Base-by-base conservation (phyloP, 345 rosid species). In the Lepidium africanum region DNA sequence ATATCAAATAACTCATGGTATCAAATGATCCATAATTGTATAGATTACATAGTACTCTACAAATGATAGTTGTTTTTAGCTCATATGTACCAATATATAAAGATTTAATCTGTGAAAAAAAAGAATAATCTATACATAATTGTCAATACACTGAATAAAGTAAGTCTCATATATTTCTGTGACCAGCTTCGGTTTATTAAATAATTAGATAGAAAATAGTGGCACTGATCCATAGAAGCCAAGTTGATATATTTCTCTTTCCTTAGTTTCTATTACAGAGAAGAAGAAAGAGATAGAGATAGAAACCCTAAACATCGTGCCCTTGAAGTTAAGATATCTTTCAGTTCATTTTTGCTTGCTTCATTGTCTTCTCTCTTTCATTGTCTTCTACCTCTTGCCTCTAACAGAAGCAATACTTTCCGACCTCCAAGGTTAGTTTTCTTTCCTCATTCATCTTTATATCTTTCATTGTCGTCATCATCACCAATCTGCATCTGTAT, bases 291-390 rank as follows among this genome's bases (percentile, higher is more conserved):
- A 65, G 73, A 67, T 53, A 69, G 41, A 75, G 49, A 76, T n/a
- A 67, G 73, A 76, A 75, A 57, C 60, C 77, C 67, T 58, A 66
- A 72, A 74, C 83, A 76, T 69, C 90, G 83, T 85, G 88, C 85
- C 85, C 85, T 81, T 75, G 62, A 85, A 87, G 88, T 59, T 70
- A 77, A 87, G 85, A 71, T 77, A 75, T 83, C 77, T 68, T 21
- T 47, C 59, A 65, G 62, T 53, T 66, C 75, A 70, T 67, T 75
- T 54, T 71, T 64, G 68, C 69, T 73, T 71, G 64, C 74, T 70
- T 75, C 66, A 56, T 52, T 59, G 33, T 43, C 43, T 39, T 50
- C 46, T 69, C 78, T 70, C 71, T 72, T 70, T 78, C 37, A 46
- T 64, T 76, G 79, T 81, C 81, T 64, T 79, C 79, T 70, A 73